Evolutionary conservation across 495 filamentous ascomycete genomes (phyloP).

Genomic region (Cairneyella variabilis): DNA sequence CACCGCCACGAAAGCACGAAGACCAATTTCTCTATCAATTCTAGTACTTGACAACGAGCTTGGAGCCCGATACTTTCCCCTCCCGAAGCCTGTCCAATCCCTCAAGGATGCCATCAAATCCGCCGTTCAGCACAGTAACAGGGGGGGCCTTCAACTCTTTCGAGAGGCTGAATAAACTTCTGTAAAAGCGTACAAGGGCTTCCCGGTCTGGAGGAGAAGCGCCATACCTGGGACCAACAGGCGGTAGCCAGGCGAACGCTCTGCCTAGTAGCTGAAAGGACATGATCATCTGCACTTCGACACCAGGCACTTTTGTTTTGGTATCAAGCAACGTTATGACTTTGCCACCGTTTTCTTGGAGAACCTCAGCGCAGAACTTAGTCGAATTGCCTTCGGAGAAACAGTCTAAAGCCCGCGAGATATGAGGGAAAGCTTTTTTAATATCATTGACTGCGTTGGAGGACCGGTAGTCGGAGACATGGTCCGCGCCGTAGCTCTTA

Average conservation of each 20-base stretch:
- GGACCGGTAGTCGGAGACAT: constrained; percentile 52
- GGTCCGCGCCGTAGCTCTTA: constrained; percentile 47
- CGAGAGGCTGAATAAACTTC: too few species aligned
- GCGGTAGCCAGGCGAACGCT: background rate
- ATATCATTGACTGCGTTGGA: background rate
- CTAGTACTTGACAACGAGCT: constrained; percentile 26
- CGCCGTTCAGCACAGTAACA: constrained; percentile 13
- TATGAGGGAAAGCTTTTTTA: constrained; percentile 2
- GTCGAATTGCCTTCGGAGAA: background rate
- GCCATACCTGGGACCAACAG: background rate
- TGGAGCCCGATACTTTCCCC: constrained; percentile 20
- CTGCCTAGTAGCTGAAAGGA: background rate
- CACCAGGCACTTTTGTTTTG: background rate
- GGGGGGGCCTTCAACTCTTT: too few species aligned
- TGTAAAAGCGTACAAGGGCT: background rate
- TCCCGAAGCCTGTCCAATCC: constrained; percentile 17
- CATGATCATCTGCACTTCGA: background rate
- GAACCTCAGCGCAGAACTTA: background rate
- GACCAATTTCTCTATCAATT: too few species aligned
- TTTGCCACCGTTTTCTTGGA: background rate
- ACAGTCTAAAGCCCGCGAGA: constrained; percentile 1
- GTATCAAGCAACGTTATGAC: constrained; percentile 1
- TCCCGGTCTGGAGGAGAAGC: background rate
- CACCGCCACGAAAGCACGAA: too few species aligned
- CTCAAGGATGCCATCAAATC: constrained; percentile 17